Conservation (phyloP, 305 asterid genomes). For the Petunia hybrid region DNA sequence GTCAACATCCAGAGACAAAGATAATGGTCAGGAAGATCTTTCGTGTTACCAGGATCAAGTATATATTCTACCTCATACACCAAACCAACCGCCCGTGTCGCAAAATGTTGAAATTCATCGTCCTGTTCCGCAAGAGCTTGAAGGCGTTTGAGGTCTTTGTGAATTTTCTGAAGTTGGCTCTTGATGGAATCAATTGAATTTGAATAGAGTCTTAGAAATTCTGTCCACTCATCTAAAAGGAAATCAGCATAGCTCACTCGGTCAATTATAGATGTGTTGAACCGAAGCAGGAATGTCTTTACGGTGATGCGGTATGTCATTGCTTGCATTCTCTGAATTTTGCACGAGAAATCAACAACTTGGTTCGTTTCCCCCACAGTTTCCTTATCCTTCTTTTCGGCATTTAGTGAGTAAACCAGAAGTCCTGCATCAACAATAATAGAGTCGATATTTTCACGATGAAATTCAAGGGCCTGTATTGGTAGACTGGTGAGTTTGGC, state of each 20-base stretch:
- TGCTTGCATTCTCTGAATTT: not conserved
- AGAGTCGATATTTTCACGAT: not conserved
- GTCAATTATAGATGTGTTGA: not conserved
- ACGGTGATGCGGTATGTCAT: not conserved
- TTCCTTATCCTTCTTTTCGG: too few species aligned
- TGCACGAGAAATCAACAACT: not conserved
- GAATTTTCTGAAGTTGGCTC: not conserved
- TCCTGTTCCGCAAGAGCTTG: not conserved
- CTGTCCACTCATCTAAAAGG: slow-evolving; percentile 14
- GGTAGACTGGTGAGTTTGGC: not conserved
- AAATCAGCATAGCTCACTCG: not conserved
- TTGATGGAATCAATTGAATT: slow-evolving; percentile 5
- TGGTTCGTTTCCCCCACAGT: too few species aligned
- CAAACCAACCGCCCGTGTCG: not conserved
- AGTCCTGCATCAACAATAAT: not conserved
- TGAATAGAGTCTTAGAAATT: not conserved
- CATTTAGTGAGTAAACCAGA: not conserved
- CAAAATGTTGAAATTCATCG: slow-evolving; percentile 8
- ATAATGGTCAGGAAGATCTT: not conserved
- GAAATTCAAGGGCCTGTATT: not conserved
- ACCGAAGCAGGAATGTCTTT: slow-evolving; percentile 10
- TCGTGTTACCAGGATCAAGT: slow-evolving; percentile 2
- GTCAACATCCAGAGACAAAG: slow-evolving; percentile 14
- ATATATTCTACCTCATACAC: slow-evolving; percentile 11
- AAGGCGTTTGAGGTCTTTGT: slow-evolving; percentile 11